phyloP scores from a whole-genome alignment of 768 basidiomycete genomes.

The Kwoniella botswanensis region DNA sequence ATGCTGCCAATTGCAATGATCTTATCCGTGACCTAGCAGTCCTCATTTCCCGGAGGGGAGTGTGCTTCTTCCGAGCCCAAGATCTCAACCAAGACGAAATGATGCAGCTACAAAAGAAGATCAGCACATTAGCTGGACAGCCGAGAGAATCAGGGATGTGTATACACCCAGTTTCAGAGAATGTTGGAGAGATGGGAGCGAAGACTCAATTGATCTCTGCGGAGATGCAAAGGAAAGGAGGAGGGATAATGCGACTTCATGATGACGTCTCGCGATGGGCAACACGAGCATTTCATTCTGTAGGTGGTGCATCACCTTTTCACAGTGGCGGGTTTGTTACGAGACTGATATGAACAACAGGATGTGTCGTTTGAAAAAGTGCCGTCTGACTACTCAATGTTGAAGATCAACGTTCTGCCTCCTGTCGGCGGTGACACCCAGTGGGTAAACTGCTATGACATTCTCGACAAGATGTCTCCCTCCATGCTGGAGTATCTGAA shows the following conservation, averaged over 20 bases:
- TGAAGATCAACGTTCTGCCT: slow-evolving; percentile 57
- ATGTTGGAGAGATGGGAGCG: slow-evolving; percentile 48
- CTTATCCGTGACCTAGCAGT: slow-evolving; percentile 66
- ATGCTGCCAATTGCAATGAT: slow-evolving; percentile 63
- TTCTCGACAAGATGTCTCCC: slow-evolving; percentile 55
- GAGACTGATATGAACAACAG: background rate
- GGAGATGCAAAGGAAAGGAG: slow-evolving; percentile 41
- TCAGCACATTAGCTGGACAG: slow-evolving; percentile 52
- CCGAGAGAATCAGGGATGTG: slow-evolving; percentile 46
- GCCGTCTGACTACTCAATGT: slow-evolving; percentile 50
- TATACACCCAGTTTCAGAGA: slow-evolving; percentile 57
- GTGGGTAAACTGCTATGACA: slow-evolving; percentile 52
- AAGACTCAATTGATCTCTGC: slow-evolving; percentile 50
- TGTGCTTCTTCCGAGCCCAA: slow-evolving; percentile 59
- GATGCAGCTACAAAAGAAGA: slow-evolving; percentile 38
- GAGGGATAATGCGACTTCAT: slow-evolving; percentile 39
- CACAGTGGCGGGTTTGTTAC: background rate
- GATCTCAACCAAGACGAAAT: slow-evolving; percentile 51
- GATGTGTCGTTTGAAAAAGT: slow-evolving; percentile 57
- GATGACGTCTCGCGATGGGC: slow-evolving; percentile 52
- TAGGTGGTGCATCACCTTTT: background rate
- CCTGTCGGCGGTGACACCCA: slow-evolving; percentile 54
- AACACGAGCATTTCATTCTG: slow-evolving; percentile 44
- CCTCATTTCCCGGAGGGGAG: slow-evolving; percentile 59
- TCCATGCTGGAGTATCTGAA: slow-evolving; percentile 52